phyloP scores from a whole-genome alignment of 495 filamentous ascomycete genomes.

The Aspergillus homomorphus region DNA sequence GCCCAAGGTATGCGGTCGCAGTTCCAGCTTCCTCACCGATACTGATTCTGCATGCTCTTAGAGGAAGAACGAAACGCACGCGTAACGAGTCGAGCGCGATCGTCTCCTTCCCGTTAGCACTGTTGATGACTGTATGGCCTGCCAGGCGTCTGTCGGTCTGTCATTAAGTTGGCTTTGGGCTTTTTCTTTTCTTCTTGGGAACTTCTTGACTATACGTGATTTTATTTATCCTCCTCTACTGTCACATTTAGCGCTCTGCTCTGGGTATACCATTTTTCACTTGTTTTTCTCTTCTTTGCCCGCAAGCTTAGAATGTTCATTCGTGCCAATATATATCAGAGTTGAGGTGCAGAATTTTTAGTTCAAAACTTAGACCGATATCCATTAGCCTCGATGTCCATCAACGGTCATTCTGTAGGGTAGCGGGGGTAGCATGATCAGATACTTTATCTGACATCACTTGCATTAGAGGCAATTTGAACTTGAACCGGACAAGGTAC shows the following conservation, averaged over 20 bases:
- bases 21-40: neutral
- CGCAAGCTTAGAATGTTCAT: neutral
- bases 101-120: neutral
- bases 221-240: neutral
- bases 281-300: neutral
- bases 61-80: slow-evolving; percentile 1
- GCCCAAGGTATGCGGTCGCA: slow-evolving; percentile 9
- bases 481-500: neutral
- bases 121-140: neutral
- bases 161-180: neutral
- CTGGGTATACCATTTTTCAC: neutral
- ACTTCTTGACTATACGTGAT: neutral
- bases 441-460: neutral
- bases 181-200: neutral
- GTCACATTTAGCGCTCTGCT: neutral
- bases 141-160: neutral
- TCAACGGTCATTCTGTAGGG: neutral
- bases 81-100: neutral
- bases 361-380: neutral
- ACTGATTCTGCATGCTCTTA: neutral
- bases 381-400: neutral
- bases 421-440: neutral
- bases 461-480: neutral
- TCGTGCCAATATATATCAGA: neutral
- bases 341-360: neutral